Evolutionary conservation across 768 basidiomycete genomes (phyloP).

Genomic region (Erythrobasidium yunnanense): DNA sequence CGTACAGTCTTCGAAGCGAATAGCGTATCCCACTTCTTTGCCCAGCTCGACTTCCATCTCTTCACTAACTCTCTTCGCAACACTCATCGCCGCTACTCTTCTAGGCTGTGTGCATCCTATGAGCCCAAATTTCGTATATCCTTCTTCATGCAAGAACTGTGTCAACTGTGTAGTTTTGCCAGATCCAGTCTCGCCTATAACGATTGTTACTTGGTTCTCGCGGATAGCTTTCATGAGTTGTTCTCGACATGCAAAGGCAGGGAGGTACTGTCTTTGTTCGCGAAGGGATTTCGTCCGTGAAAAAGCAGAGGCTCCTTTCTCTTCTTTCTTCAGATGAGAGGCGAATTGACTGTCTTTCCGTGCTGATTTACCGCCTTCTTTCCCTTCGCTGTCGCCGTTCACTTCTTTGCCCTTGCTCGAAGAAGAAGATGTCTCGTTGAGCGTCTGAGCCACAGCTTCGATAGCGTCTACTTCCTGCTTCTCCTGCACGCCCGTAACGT

Average conservation of each 20-base stretch:
- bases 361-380: conserved; percentile 23
- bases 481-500: conserved; percentile 93
- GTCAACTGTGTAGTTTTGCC: conserved; percentile 95
- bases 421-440: no score
- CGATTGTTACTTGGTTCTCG: conserved; percentile 92
- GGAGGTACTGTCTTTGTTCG: conserved; percentile 90
- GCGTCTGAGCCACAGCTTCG: conserved; percentile 10
- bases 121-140: conserved; percentile 77
- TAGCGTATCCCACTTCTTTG: conserved; percentile 83
- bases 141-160: conserved; percentile 94
- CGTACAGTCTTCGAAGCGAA: conserved; percentile 97
- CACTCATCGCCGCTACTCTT: conserved; percentile 98
- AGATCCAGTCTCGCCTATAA: conserved; percentile 99
- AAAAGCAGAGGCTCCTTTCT: conserved; percentile 59
- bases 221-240: conserved; percentile 75
- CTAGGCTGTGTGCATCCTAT: conserved; percentile 96
- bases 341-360: conserved; percentile 92
- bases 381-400: no score
- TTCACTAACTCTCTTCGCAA: conserved; percentile 98
- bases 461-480: conserved; percentile 71
- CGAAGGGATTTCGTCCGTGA: conserved; percentile 71
- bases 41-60: conserved; percentile 98
- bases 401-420: no score
- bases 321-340: conserved; percentile 63
- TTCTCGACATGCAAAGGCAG: conserved; percentile 93